A percentile compares a stretch with the other conserved stretches of the same genome.
These are phyloP conservation scores for Lantana camara DNA, from an alignment of 257 asterid species.

Conservation along the genomic window DNA sequence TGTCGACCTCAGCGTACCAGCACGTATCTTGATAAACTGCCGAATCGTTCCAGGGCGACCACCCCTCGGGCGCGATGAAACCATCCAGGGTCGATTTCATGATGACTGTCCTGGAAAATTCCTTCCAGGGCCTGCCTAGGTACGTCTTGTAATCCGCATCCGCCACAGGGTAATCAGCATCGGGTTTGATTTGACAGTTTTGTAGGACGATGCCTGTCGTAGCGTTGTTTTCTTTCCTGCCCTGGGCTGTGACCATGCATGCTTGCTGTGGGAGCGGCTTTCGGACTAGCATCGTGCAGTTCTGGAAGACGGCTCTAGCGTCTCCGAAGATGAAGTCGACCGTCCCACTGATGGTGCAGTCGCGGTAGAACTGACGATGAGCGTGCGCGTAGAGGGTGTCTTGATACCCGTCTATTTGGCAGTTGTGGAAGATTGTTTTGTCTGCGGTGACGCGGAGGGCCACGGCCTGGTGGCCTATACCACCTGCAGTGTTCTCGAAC, in stretches of 20 bases:
- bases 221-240: conserved; percentile 41
- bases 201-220: conserved; percentile 53
- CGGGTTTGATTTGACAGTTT: conserved; percentile 48
- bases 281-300: conserved; percentile 54
- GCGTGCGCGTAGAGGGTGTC: conserved; percentile 79
- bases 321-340: conserved; percentile 84
- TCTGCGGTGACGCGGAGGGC: conserved; percentile 80
- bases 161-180: conserved; percentile 31
- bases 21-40: conserved; percentile 35
- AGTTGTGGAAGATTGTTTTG: conserved; percentile 66
- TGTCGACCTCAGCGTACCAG: conserved; percentile 54
- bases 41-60: conserved; percentile 50
- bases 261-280: conserved; percentile 53
- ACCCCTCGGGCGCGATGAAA: conserved; percentile 55
- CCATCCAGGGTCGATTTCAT: conserved; percentile 50
- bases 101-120: conserved; percentile 49
- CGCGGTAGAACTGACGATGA: conserved; percentile 78
- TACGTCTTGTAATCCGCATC: conserved; percentile 33
- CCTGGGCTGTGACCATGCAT: conserved; percentile 71
- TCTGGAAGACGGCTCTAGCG: conserved; percentile 64
- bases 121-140: conserved; percentile 71
- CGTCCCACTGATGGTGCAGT: conserved; percentile 77
- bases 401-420: conserved; percentile 74
- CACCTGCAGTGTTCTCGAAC: conserved; percentile 72
- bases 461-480: conserved; percentile 58